phyloP scores from a whole-genome alignment of 2,329 filamentous ascomycete genomes.

The Cladosporium austrohemisphaericum region DNA sequence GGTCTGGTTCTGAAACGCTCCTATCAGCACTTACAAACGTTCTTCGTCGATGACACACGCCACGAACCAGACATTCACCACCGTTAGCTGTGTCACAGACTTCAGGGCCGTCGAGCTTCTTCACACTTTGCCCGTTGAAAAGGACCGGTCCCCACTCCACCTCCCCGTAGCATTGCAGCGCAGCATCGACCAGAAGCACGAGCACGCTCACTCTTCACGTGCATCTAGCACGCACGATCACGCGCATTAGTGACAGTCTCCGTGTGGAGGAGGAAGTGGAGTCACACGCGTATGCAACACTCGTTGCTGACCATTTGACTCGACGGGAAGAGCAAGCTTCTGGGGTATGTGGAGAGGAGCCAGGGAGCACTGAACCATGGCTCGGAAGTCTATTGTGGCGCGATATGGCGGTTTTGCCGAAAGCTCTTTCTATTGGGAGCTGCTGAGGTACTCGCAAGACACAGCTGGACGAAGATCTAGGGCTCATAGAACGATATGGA shows the following conservation, averaged over 20 bases:
- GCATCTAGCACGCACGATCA: constrained; percentile 11
- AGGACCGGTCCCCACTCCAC: too few species aligned
- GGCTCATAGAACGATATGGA: constrained; percentile 1
- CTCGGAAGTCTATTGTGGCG: constrained; percentile 10
- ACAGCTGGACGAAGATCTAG: neutral
- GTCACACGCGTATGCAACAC: constrained; percentile 1
- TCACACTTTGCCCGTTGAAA: constrained; percentile 2
- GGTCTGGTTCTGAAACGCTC: constrained; percentile 1
- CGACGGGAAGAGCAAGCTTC: constrained; percentile 6
- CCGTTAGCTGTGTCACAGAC: constrained; percentile 17
- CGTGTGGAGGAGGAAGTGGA: constrained; percentile 12
- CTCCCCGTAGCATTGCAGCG: too few species aligned
- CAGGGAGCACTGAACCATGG: constrained; percentile 45
- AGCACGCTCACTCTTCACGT: constrained; percentile 13
- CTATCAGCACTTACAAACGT: constrained; percentile 5
- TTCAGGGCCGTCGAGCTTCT: constrained; percentile 10
- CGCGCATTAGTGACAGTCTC: constrained; percentile 11
- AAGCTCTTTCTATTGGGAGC: constrained; percentile 12
- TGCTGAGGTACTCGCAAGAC: neutral
- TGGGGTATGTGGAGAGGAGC: constrained; percentile 41
- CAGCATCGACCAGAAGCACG: constrained; percentile 22
- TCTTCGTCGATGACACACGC: constrained; percentile 28
- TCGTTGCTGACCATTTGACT: constrained; percentile 12
- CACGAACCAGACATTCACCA: constrained; percentile 23
- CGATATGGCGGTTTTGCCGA: constrained; percentile 19